Evolutionary conservation across 805 yeast genomes (phyloP).

Genomic region (Kodamaea nitidulidarum): DNA sequence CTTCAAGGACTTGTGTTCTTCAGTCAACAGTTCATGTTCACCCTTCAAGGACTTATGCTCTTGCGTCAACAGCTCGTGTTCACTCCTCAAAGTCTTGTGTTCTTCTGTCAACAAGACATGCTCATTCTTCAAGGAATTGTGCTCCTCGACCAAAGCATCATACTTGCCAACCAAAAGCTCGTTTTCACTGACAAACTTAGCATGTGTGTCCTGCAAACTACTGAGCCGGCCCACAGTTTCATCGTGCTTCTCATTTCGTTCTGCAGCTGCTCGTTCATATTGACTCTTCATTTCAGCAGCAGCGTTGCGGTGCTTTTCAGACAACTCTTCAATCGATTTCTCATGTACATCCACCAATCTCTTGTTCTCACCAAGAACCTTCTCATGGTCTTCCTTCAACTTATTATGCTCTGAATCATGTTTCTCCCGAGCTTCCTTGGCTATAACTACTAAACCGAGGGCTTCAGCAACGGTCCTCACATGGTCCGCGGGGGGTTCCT

Average conservation of each 20-base stretch:
- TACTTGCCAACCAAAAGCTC: background rate
- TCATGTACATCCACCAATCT: background rate
- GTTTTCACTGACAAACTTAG: background rate
- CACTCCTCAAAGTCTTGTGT: background rate
- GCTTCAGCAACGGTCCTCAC: slow-evolving; percentile 8
- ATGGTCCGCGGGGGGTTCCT: slow-evolving; percentile 24
- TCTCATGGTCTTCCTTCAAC: background rate
- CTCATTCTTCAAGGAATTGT: background rate
- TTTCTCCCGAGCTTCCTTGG: background rate
- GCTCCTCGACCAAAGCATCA: background rate
- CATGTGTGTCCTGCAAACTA: background rate
- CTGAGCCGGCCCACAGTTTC: background rate
- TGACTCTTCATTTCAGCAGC: no score
- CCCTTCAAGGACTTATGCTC: background rate
- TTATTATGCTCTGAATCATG: background rate
- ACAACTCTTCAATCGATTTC: no score
- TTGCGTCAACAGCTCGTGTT: background rate
- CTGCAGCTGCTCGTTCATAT: background rate
- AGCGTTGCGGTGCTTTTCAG: no score
- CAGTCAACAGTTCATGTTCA: background rate
- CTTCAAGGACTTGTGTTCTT: background rate
- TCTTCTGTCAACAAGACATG: background rate
- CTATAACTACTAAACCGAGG: slow-evolving; percentile 13
- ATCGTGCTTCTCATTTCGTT: background rate
- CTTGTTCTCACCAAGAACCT: background rate